Conservation (phyloP, 352 stramenopile species). For the Phytophthora chlamydospora region DNA sequence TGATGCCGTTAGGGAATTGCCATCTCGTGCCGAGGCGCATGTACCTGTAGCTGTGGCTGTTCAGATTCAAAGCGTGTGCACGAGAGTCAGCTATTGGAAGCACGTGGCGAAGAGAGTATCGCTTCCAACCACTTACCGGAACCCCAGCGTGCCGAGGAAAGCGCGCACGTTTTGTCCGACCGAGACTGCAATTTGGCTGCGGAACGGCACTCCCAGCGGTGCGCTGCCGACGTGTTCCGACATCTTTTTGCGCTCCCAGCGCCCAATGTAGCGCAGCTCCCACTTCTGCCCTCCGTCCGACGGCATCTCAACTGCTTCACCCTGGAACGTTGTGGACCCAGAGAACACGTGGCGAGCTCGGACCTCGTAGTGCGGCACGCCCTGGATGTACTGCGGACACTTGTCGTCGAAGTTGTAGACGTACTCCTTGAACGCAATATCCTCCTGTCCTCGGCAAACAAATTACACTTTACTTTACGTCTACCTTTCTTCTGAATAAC, state of each 20-base stretch:
- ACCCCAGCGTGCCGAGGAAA: constrained; percentile 78
- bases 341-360: constrained; percentile 84
- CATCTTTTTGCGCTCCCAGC: constrained; percentile 89
- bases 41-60: constrained; percentile 83
- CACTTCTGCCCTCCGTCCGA: constrained; percentile 83
- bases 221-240: constrained; percentile 72
- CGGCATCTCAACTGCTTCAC: constrained; percentile 76
- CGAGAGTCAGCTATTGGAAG: constrained; percentile 5
- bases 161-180: constrained; percentile 82
- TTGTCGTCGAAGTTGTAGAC: constrained; percentile 91
- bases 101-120: background rate
- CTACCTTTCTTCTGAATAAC: too few species aligned
- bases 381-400: constrained; percentile 87
- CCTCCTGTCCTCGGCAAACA: constrained; percentile 45
- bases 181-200: constrained; percentile 83
- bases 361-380: constrained; percentile 84
- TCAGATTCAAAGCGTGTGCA: constrained; percentile 1
- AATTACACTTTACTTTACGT: background rate
- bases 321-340: constrained; percentile 81
- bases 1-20: constrained; percentile 86
- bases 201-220: constrained; percentile 75
- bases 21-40: constrained; percentile 84
- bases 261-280: constrained; percentile 84
- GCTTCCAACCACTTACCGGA: constrained; percentile 51
- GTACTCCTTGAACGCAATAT: constrained; percentile 90